A percentile compares a stretch with the other conserved stretches of the same genome.
Conservation (phyloP, 768 basidiomycete genomes). For the Mycena belliarum region DNA sequence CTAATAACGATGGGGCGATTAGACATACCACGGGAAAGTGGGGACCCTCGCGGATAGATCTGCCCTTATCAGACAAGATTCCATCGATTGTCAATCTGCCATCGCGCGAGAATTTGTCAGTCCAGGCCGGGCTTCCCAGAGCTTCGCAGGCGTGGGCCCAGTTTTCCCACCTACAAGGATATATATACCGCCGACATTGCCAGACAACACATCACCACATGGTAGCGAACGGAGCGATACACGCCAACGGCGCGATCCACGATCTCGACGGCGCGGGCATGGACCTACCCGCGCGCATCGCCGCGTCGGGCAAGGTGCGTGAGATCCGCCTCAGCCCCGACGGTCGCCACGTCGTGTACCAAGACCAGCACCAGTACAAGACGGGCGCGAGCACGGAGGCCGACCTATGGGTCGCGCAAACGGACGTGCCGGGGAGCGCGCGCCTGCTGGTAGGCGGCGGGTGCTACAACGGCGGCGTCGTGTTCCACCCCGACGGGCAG, state of each 20-base stretch:
- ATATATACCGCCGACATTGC: too few species aligned
- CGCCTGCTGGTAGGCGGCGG: conserved; percentile 29
- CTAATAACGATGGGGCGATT: conserved; percentile 8
- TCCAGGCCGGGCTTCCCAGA: too few species aligned
- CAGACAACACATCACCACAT: too few species aligned
- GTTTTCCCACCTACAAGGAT: too few species aligned
- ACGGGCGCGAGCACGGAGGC: conserved; percentile 24
- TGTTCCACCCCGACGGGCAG: conserved; percentile 34
- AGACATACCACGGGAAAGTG: conserved; percentile 1
- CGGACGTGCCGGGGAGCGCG: conserved; percentile 28
- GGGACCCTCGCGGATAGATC: too few species aligned
- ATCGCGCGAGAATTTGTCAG: not conserved
- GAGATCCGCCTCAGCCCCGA: conserved; percentile 36
- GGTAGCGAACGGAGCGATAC: too few species aligned
- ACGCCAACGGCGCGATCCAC: not conserved
- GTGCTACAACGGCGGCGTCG: conserved; percentile 31
- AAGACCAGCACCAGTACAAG: conserved; percentile 34
- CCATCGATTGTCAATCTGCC: too few species aligned
- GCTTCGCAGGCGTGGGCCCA: too few species aligned
- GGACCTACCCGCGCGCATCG: conserved; percentile 28
- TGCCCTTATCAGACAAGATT: too few species aligned
- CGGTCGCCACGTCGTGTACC: conserved; percentile 32
- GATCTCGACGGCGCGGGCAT: not conserved
- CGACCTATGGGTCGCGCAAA: conserved; percentile 33
- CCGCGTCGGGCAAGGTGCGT: conserved; percentile 32